Percentiles rank a stretch among this genome's conserved stretches.
These are phyloP conservation scores for Penicillium expansum DNA, from an alignment of 2,329 filamentous ascomycete genomes.

Conservation along the genomic window DNA sequence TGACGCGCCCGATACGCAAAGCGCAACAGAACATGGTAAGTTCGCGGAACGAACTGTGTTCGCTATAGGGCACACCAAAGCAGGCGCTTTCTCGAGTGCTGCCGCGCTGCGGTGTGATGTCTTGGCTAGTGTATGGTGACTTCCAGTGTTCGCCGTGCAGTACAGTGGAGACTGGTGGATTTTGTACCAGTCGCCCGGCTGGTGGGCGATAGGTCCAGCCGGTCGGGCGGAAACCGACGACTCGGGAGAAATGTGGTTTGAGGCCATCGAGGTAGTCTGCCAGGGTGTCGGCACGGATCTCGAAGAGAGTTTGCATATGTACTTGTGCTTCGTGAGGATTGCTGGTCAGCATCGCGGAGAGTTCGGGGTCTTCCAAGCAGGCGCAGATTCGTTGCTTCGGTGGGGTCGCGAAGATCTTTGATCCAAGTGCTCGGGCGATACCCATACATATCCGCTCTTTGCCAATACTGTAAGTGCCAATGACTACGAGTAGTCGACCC, in stretches of 20 bases:
- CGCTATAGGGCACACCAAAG: constrained; percentile 92
- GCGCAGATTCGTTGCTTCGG: constrained; percentile 80
- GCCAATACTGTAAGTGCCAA: constrained; percentile 96
- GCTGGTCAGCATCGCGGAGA: constrained; percentile 71
- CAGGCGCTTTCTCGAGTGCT: constrained; percentile 79
- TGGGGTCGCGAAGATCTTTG: constrained; percentile 84
- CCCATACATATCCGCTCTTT: constrained; percentile 95
- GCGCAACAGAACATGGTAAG: constrained; percentile 89
- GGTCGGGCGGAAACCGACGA: constrained; percentile 87
- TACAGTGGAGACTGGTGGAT: constrained; percentile 62
- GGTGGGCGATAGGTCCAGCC: constrained; percentile 90
- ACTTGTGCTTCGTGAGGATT: constrained; percentile 85
- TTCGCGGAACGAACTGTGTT: constrained; percentile 93
- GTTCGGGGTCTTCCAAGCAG: constrained; percentile 80
- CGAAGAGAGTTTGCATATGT: constrained; percentile 95
- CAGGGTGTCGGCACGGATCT: constrained; percentile 85
- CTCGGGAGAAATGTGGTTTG: constrained; percentile 76
- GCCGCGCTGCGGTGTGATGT: constrained; percentile 78
- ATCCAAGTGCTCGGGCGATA: constrained; percentile 79
- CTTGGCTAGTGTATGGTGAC: constrained; percentile 65
- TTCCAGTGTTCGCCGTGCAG: constrained; percentile 71
- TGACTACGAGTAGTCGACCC: constrained; percentile 80
- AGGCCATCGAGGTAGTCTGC: constrained; percentile 81
- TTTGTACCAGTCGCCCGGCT: constrained; percentile 59
- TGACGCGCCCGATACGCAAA: constrained; percentile 79